Base-by-base conservation (phyloP, 177 flowering plant species). In the Vitis hybrid region DNA sequence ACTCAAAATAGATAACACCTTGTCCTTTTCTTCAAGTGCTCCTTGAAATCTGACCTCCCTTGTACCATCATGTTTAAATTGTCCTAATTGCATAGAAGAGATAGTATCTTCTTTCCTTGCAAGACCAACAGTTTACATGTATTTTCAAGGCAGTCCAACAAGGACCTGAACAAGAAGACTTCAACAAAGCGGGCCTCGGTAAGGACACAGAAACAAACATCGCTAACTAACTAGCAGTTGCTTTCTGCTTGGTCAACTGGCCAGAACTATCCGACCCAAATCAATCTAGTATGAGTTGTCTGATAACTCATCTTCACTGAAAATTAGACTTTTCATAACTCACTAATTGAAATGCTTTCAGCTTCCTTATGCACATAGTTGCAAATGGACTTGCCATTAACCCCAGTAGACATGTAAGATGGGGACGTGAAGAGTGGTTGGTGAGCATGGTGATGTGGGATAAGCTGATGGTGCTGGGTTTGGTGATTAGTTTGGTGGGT, bases 241-340 rank as follows among this genome's bases (percentile, higher is more conserved):
- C 5, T 34, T 34, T 34, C 45, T 34, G 30, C 30, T 26, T 26
- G 30, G 30, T 26, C 4, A 26, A 26, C 30, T 26, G 30, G 30
- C 4, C 30, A 26, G 0, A 26, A 26, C 30, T 3, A 26, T 26
- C 30, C 30, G 4, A 26, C 30, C 30, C 65, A 86, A 70, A 76
- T 86, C 84, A 23, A 86, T 86, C 89, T 83, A 86, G 11, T 72
- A 79, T 5, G 82, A 82, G 67, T 86, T 80, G 62, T 84, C 85
- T 3, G 87, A 78, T 23, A 81, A 84, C 60, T 84, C 85, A 55
- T 86, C 89, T 68, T 86, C 89, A 48, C 89, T 84, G 67, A 83
- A 86, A 51, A 86, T 71, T 32, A 88, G 89, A 59, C 88, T 86
- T 73, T 66, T 86, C 86, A 86, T 86, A 50, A 84, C 84, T 84